phyloP scores from a whole-genome alignment of 345 rosid genomes.

The Chamaenerion angustifolium region DNA sequence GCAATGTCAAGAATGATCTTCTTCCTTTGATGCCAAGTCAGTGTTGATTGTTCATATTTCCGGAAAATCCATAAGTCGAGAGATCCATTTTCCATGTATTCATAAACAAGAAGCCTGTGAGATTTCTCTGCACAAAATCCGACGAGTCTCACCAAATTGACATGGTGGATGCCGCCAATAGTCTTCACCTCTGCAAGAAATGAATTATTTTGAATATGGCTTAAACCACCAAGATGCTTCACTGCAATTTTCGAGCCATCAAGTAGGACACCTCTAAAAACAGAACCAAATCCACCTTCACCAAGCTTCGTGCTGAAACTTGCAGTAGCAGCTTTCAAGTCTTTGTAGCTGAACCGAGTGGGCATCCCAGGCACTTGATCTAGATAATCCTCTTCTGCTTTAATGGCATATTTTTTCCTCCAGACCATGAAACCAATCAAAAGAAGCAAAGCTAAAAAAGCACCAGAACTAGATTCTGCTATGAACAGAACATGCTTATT shows the following conservation, averaged over 20 bases:
- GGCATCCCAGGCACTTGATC: constrained; percentile 13
- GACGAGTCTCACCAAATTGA: constrained; percentile 17
- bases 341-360: constrained; percentile 12
- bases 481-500: not conserved
- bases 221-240: constrained; percentile 10
- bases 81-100: constrained; percentile 16
- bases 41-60: not conserved
- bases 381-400: constrained; percentile 9
- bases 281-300: constrained; percentile 20
- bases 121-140: constrained; percentile 22
- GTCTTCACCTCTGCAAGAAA: constrained; percentile 26
- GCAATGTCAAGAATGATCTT: constrained; percentile 21
- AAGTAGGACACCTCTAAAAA: constrained; percentile 10
- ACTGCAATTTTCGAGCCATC: constrained; percentile 13
- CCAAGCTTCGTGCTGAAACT: constrained; percentile 14
- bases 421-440: constrained; percentile 3
- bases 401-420: constrained; percentile 1
- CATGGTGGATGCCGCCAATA: constrained; percentile 19
- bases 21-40: constrained; percentile 16
- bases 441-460: not conserved
- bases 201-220: constrained; percentile 8
- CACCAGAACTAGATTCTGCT: constrained; percentile 3
- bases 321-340: constrained; percentile 7
- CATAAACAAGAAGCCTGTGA: constrained; percentile 15
- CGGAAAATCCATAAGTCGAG: constrained; percentile 19